Evolutionary conservation across 257 asterid genomes (phyloP).

Genomic region (Petrea volubilis): DNA sequence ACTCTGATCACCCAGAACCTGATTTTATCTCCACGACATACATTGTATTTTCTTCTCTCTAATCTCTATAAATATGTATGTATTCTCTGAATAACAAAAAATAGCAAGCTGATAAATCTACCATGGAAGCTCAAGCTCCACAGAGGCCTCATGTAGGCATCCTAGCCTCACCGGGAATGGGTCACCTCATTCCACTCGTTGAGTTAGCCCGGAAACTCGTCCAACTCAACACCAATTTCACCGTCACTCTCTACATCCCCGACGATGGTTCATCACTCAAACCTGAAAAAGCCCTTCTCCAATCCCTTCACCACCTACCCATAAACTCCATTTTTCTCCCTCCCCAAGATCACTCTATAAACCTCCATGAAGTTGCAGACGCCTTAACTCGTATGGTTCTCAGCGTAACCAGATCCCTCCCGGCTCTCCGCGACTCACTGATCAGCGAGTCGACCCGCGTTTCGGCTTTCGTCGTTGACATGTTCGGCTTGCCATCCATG

Average conservation of each 20-base stretch:
- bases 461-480: conserved; percentile 55
- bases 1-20: too few species aligned
- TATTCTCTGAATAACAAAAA: too few species aligned
- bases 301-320: conserved; percentile 18
- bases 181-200: conserved; percentile 57
- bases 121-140: conserved; percentile 8
- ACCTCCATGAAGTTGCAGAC: conserved; percentile 21
- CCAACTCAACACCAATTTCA: conserved; percentile 25
- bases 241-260: conserved; percentile 44
- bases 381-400: conserved; percentile 37
- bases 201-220: conserved; percentile 51
- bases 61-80: too few species aligned
- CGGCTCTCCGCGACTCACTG: conserved; percentile 28
- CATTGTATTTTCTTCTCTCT: too few species aligned
- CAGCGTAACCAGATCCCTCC: conserved; percentile 37
- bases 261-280: conserved; percentile 29
- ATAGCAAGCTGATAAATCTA: background rate
- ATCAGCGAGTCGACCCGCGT: background rate
- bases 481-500: conserved; percentile 45
- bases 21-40: too few species aligned
- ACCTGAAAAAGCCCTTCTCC: conserved; percentile 31
- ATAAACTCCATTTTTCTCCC: conserved; percentile 44
- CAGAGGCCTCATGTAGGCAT: conserved; percentile 28
- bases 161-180: conserved; percentile 64
- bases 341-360: conserved; percentile 27